phyloP scores from a whole-genome alignment of 306 rosid species.

The Rubus idaeus region DNA sequence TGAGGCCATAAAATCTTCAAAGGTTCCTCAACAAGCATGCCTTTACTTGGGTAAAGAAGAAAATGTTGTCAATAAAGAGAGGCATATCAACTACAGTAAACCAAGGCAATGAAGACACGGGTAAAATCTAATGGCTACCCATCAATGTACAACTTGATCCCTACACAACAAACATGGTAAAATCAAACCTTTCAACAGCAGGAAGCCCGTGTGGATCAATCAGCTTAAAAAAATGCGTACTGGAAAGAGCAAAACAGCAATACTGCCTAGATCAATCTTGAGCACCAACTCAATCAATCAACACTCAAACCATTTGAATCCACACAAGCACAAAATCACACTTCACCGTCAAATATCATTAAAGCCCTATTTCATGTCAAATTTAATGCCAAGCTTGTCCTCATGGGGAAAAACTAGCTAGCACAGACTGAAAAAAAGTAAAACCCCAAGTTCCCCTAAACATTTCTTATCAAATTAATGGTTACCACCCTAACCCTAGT shows the following conservation, averaged over 20 bases:
- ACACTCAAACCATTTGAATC: neutral
- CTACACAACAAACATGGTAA: neutral
- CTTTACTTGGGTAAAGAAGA: slow-evolving; percentile 73
- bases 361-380: neutral
- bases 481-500: neutral
- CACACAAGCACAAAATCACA: neutral
- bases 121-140: neutral
- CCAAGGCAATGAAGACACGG: neutral
- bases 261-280: neutral
- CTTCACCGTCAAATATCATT: neutral
- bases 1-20: neutral
- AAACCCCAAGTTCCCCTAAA: neutral
- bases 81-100: slow-evolving; percentile 56
- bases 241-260: neutral
- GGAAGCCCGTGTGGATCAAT: neutral
- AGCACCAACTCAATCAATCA: neutral
- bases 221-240: neutral
- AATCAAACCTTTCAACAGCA: neutral
- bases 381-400: neutral
- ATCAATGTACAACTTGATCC: neutral
- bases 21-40: slow-evolving; percentile 13
- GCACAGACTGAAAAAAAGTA: neutral
- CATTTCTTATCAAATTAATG: neutral
- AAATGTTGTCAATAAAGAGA: slow-evolving; percentile 88
- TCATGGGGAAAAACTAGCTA: neutral